A percentile compares a stretch with the other conserved stretches of the same genome.
Evolutionary conservation across 768 basidiomycete genomes (phyloP).

Genomic region (Sarcodon sp.): DNA sequence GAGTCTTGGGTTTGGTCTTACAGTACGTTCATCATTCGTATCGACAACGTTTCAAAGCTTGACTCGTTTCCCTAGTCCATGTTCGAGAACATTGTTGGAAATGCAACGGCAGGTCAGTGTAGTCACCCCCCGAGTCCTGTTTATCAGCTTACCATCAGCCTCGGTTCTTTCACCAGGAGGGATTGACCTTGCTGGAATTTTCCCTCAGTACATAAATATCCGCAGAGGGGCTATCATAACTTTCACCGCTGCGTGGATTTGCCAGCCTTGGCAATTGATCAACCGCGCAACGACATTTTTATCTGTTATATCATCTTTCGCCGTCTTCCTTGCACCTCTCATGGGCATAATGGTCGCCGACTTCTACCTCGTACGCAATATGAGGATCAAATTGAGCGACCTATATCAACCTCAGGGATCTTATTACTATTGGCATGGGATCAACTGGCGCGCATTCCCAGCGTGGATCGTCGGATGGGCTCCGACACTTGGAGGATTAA

Average conservation of each 20-base stretch:
- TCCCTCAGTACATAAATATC: slow-evolving; percentile 29
- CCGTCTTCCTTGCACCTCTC: slow-evolving; percentile 33
- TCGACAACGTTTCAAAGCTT: neutral
- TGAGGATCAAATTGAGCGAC: slow-evolving; percentile 9
- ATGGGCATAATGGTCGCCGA: slow-evolving; percentile 26
- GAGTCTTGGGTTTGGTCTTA: neutral
- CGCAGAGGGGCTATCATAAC: slow-evolving; percentile 27
- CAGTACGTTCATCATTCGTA: neutral
- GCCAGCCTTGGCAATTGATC: slow-evolving; percentile 31
- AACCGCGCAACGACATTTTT: slow-evolving; percentile 21
- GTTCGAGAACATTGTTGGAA: slow-evolving; percentile 11
- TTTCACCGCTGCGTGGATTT: slow-evolving; percentile 26
- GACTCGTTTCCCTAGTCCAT: neutral
- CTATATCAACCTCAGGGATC: slow-evolving; percentile 10
- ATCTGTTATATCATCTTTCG: slow-evolving; percentile 26
- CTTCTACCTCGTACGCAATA: slow-evolving; percentile 11
- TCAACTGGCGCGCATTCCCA: slow-evolving; percentile 12
- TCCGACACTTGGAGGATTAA: slow-evolving; percentile 1
- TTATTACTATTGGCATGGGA: slow-evolving; percentile 13
- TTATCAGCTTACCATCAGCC: neutral
- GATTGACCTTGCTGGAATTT: slow-evolving; percentile 26
- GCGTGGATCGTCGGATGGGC: slow-evolving; percentile 11
- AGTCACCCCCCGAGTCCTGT: neutral
- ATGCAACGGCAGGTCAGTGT: slow-evolving; percentile 7
- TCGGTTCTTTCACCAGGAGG: neutral